Conservation (phyloP, 495 filamentous ascomycete species). For the Talaromyces adpressus region DNA sequence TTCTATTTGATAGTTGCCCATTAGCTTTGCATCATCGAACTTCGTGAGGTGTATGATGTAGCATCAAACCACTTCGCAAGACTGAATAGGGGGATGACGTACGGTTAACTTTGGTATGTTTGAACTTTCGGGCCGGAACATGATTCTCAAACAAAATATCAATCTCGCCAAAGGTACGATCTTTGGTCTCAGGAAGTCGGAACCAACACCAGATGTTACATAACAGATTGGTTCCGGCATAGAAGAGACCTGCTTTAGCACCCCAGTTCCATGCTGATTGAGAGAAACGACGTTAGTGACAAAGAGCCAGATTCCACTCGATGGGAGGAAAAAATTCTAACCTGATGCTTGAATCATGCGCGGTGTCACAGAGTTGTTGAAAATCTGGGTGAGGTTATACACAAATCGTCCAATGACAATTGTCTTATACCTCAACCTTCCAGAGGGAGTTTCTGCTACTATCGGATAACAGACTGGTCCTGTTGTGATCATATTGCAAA, state of each 20-base stretch:
- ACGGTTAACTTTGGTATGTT: conserved; percentile 40
- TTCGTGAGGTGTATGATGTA: not conserved
- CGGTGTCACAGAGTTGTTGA: conserved; percentile 51
- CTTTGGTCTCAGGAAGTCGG: conserved; percentile 53
- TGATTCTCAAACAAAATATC: conserved; percentile 53
- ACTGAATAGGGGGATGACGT: conserved; percentile 1
- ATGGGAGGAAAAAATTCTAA: not conserved
- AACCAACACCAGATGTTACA: conserved; percentile 57
- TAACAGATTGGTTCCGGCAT: conserved; percentile 51
- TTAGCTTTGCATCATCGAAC: not conserved
- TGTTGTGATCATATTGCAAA: conserved; percentile 55
- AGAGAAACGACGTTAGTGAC: conserved; percentile 25
- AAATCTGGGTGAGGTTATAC: conserved; percentile 53
- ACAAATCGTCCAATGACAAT: conserved; percentile 51
- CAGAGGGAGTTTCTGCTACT: conserved; percentile 55
- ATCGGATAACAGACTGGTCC: conserved; percentile 61
- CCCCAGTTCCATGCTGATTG: conserved; percentile 55
- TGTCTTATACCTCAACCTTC: conserved; percentile 57
- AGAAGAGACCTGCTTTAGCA: conserved; percentile 58
- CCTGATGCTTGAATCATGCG: conserved; percentile 56
- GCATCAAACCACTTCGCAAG: not conserved
- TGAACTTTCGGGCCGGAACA: conserved; percentile 50
- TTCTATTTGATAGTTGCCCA: not conserved
- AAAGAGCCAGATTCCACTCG: not conserved
- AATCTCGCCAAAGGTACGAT: conserved; percentile 54